These are phyloP conservation scores for Puccinia hordei DNA, from an alignment of 1,284 basidiomycete species.

Conservation along the genomic window DNA sequence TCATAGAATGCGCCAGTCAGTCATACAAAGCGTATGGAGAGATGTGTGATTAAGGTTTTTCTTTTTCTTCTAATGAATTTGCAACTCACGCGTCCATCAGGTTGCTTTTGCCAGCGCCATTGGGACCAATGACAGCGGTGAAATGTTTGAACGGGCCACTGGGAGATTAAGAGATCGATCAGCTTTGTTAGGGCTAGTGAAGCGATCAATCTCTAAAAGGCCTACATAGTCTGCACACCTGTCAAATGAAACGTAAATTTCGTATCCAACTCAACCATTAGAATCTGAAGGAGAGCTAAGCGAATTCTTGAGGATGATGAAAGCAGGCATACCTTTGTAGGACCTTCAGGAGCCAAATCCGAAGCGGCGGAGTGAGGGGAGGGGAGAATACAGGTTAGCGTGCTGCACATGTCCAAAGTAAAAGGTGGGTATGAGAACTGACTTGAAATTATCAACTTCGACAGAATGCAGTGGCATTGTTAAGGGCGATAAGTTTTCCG, in stretches of 20 bases:
- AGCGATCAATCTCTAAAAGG: not conserved
- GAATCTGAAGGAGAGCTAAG: not conserved
- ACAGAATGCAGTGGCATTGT: conserved; percentile 45
- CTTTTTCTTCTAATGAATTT: conserved; percentile 6
- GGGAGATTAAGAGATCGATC: conserved; percentile 15
- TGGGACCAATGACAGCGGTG: conserved; percentile 94
- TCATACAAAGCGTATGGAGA: not conserved
- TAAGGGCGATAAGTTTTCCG: too few relatives aligned
- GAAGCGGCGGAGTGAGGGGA: not conserved
- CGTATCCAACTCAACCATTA: not conserved
- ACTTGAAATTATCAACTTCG: conserved; percentile 50
- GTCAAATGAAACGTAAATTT: not conserved
- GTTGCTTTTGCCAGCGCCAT: conserved; percentile 98
- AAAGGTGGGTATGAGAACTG: not conserved
- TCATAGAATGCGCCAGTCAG: not conserved
- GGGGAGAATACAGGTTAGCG: not conserved
- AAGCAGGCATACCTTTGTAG: conserved; percentile 38
- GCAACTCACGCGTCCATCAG: conserved; percentile 81
- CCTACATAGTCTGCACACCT: conserved; percentile 28
- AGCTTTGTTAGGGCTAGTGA: not conserved
- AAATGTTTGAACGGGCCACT: conserved; percentile 84
- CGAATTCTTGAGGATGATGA: not conserved
- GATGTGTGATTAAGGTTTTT: conserved; percentile 25
- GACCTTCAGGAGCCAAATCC: conserved; percentile 8
- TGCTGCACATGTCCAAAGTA: not conserved